Evolutionary conservation across 2,329 filamentous ascomycete genomes (phyloP), one percentile per base, ranked within the genome.

Genomic region (Piedraia hortae): DNA sequence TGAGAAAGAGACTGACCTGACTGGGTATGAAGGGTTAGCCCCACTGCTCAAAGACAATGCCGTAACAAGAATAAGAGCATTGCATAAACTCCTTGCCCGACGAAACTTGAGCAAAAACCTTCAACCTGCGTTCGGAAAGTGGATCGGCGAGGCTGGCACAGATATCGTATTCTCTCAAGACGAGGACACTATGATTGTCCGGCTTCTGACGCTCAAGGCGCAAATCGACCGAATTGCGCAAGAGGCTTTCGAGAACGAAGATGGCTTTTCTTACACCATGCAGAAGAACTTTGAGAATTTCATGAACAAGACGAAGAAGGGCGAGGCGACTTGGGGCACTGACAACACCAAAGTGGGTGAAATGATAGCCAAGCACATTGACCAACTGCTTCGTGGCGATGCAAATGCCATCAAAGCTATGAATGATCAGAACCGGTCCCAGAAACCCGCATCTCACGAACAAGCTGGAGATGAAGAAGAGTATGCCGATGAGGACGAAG

Each of bases 341-440:
- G 70, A 78, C 25, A 88, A 80, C 25, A 77, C 78, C 10, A 93
- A 89, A 53, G 77, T 89, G 8, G 85, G 82, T 21, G 85, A 97
- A 50, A 90, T 93, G 80, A 88, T 91, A 34, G 88, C 85, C 14
- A 93, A 91, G 46, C 80, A 93, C 36, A 72, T 97, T 29, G 85
- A 97, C 45, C 58, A 72, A 49, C 54, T 97, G 10, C 58, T 97
- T 14, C 67, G 78, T 24, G 77, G 77, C 21, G 88, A 85, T 1
- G 56, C 82, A 20, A 93, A 88, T 43, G 69, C 71, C 0, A 59
- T 88, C 5, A 16, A 22, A 13, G 26, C 20, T 6, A 20, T 25
- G 4, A 36, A 37, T 32, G 43, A 45, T 17, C 60, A 59, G 29
- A 63, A 67, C 35, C n/a, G n/a, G n/a, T n/a, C n/a, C n/a, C n/a